Evolutionary conservation across 768 basidiomycete species (phyloP).

Genomic region (Mycena filopes): DNA sequence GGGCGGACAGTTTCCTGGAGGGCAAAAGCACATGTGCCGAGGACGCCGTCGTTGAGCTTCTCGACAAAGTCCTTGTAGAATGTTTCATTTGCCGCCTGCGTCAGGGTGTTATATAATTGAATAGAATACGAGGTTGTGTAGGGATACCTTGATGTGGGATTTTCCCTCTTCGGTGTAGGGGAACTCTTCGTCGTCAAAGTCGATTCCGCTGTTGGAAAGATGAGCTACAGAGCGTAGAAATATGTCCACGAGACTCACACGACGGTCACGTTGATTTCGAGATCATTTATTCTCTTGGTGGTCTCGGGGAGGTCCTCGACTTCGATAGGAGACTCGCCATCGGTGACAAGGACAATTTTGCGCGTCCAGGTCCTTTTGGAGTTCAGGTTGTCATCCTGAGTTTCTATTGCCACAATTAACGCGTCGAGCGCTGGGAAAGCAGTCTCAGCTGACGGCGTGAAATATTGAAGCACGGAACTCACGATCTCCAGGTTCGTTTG

Average conservation of each 20-base stretch:
- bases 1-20: conserved; percentile 70
- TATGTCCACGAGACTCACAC: conserved; percentile 61
- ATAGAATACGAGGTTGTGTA: neutral
- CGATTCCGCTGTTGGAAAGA: conserved; percentile 72
- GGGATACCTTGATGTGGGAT: conserved; percentile 72
- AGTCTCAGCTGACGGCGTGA: conserved; percentile 4
- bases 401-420: conserved; percentile 86
- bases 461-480: conserved; percentile 39
- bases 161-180: conserved; percentile 76
- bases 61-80: conserved; percentile 47
- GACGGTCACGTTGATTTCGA: conserved; percentile 70
- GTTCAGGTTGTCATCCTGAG: conserved; percentile 72
- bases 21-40: conserved; percentile 75
- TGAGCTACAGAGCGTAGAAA: conserved; percentile 5
- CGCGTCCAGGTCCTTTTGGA: conserved; percentile 87
- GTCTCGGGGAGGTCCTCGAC: conserved; percentile 79
- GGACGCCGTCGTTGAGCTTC: conserved; percentile 57
- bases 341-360: conserved; percentile 86
- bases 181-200: conserved; percentile 82
- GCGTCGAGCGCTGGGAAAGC: conserved; percentile 78
- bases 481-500: conserved; percentile 74
- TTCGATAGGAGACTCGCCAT: conserved; percentile 82
- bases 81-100: neutral
- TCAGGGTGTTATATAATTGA: neutral
- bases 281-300: conserved; percentile 68